Evolutionary conservation across 306 rosid species (phyloP), one percentile per base, ranked within the genome.

Genomic region (Styphnolobium japonicum): DNA sequence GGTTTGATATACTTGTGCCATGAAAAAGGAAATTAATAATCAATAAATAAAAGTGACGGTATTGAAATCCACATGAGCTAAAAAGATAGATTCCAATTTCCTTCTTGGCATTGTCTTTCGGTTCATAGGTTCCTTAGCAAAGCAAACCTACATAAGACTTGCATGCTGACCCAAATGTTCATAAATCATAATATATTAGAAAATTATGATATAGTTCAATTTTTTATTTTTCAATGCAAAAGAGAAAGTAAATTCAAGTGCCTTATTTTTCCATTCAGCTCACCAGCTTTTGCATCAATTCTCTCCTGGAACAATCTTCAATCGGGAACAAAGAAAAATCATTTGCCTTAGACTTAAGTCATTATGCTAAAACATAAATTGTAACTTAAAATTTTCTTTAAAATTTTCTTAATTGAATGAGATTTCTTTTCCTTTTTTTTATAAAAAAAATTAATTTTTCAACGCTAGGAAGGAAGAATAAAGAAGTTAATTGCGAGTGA

Each of bases 401-500:
- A n/a, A n/a, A n/a, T n/a, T 63, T 84, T 75, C 29, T 36, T 51
- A 43, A 42, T 68, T 68, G 74, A 46, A 68, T 15, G 5, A 65
- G 57, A 33, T 55, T n/a, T 73, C 40, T 83, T 58, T 84, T 69
- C 21, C 15, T 6, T 58, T 14, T 15, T 2, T 51, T 6, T 51
- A 86, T 84, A 80, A 84, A n/a, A n/a, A n/a, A n/a, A 36, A 14
- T 12, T 36, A 68, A 45, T n/a, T 15, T 68, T 25, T 46, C 7
- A 18, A 2, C 1, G 76, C 36, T 71, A 66, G 66, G 74, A 79
- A 80, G 85, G 77, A 83, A 84, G 92, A 90, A 90, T 90, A 90
- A 88, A 90, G 91, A 79, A 87, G 82, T 86, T 83, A 88, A 90
- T 87, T 90, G 91, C 86, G 79, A 74, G 83, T 64, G 88, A 88